Percentiles rank a stretch among this genome's conserved stretches.
Conservation (phyloP, 331 rosid species). For the Pyracantha coccinea region DNA sequence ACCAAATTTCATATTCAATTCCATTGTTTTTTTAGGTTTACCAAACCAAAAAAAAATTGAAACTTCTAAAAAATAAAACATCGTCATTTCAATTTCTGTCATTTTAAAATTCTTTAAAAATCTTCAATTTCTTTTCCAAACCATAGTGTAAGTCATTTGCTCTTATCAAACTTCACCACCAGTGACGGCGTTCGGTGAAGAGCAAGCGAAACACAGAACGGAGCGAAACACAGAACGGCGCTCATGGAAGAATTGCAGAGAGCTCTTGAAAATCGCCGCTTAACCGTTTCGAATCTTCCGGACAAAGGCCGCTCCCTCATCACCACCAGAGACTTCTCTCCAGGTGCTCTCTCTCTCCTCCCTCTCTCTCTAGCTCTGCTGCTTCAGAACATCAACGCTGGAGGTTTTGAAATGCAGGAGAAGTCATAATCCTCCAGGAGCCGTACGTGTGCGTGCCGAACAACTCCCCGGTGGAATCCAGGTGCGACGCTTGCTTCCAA, state of each 20-base stretch:
- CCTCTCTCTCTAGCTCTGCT: background rate
- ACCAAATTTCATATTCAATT: no score
- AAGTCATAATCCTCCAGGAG: conserved; percentile 62
- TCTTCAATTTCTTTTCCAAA: no score
- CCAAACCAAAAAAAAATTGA: no score
- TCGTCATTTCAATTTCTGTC: no score
- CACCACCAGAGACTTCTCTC: conserved; percentile 47
- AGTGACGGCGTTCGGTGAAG: background rate
- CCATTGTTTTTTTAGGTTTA: no score
- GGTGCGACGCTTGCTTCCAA: conserved; percentile 67
- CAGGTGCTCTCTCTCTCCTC: conserved; percentile 34
- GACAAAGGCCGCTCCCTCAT: conserved; percentile 71
- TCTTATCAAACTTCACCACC: background rate
- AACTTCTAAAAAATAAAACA: no score
- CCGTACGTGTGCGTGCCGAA: conserved; percentile 63
- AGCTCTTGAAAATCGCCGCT: conserved; percentile 20
- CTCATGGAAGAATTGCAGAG: conserved; percentile 66
- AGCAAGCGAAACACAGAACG: no score
- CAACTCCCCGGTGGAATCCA: conserved; percentile 36
- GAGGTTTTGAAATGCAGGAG: conserved; percentile 41
- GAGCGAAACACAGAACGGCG: background rate
- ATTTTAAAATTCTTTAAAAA: no score
- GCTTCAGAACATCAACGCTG: background rate
- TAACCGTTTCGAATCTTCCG: conserved; percentile 40
- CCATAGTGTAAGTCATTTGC: background rate